Conservation (phyloP, 441 rosid genomes). For the Populus trichocarpa region DNA sequence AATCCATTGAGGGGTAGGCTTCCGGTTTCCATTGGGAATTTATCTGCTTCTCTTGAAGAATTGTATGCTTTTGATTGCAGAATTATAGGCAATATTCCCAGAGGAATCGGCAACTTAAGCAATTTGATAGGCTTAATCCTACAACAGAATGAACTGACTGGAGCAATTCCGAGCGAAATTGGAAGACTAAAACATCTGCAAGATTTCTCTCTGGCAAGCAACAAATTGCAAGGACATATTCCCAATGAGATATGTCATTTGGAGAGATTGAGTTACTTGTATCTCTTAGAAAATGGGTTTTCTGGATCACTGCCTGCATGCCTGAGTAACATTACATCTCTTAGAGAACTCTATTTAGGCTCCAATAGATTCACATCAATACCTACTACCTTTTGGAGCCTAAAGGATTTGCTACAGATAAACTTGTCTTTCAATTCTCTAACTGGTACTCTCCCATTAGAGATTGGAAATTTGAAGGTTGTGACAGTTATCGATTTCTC, state of each 20-base stretch:
- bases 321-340: constrained; percentile 1
- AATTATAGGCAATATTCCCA: not conserved
- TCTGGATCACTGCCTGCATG: constrained; percentile 15
- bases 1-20: constrained; percentile 18
- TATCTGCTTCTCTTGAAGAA: constrained; percentile 11
- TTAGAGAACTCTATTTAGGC: not conserved
- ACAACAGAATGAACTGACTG: constrained; percentile 5
- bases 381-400: constrained; percentile 12
- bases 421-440: constrained; percentile 15
- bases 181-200: not conserved
- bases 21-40: constrained; percentile 17
- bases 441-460: constrained; percentile 1
- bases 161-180: constrained; percentile 1
- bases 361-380: constrained; percentile 15
- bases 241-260: constrained; percentile 12
- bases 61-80: constrained; percentile 7
- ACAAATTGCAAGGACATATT: constrained; percentile 4
- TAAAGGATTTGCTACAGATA: not conserved
- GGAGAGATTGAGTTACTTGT: not conserved
- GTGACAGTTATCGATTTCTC: constrained; percentile 6
- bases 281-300: not conserved
- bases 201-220: not conserved
- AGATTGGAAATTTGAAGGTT: not conserved
- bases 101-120: constrained; percentile 1
- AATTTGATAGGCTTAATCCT: not conserved